These are phyloP conservation scores for Podaxis mareebaensis DNA, from an alignment of 768 basidiomycete genomes.

Conservation along the genomic window DNA sequence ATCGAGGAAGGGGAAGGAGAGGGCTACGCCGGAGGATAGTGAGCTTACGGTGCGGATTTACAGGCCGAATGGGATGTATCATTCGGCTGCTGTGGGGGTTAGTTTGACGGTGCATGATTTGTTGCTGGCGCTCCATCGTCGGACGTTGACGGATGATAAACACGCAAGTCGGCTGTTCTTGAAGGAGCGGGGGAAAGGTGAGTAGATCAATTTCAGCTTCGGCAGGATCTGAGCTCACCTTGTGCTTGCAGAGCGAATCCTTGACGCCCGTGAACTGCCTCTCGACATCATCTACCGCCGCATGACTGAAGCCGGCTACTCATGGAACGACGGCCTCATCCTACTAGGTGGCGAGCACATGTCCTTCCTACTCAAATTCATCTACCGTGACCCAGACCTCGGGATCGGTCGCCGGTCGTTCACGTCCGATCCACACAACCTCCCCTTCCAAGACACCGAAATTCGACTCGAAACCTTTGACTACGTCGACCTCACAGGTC, in stretches of 20 bases:
- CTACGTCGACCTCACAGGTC: slow-evolving; percentile 77
- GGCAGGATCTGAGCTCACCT: neutral
- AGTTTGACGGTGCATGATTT: slow-evolving; percentile 70
- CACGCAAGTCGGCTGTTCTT: slow-evolving; percentile 64
- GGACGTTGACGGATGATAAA: slow-evolving; percentile 49
- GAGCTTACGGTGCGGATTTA: slow-evolving; percentile 74
- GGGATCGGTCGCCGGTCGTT: slow-evolving; percentile 54
- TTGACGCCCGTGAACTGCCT: slow-evolving; percentile 80
- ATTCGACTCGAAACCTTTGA: slow-evolving; percentile 70
- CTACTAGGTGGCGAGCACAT: slow-evolving; percentile 77
- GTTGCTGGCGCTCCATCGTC: slow-evolving; percentile 59
- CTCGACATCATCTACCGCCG: slow-evolving; percentile 82
- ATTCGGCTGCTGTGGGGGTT: slow-evolving; percentile 65
- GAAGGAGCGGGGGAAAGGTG: slow-evolving; percentile 76
- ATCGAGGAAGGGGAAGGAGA: slow-evolving; percentile 6
- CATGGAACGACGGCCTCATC: slow-evolving; percentile 75
- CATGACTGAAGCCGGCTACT: slow-evolving; percentile 88
- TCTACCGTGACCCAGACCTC: slow-evolving; percentile 79
- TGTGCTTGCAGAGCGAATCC: slow-evolving; percentile 66
- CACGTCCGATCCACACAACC: neutral
- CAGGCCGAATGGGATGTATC: slow-evolving; percentile 69
- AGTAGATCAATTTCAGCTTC: slow-evolving; percentile 19
- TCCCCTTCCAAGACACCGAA: slow-evolving; percentile 63
- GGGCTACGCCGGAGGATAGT: slow-evolving; percentile 2
- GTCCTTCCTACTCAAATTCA: slow-evolving; percentile 84